phyloP scores from a whole-genome alignment of 1,139 yeast species.

The Pichia sp. region DNA sequence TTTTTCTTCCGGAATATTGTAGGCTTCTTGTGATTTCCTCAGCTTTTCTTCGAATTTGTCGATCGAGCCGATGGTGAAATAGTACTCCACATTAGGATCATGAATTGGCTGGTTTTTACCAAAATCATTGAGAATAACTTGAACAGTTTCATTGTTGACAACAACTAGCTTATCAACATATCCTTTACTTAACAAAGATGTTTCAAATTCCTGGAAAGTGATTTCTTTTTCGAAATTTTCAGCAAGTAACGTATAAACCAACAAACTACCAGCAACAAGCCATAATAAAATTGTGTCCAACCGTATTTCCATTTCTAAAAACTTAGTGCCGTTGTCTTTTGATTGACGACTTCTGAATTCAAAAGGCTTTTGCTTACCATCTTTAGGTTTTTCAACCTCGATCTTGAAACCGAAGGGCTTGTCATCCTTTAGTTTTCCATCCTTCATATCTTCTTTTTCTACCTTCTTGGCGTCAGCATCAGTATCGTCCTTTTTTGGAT shows the following conservation, averaged over 20 bases:
- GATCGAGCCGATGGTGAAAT: constrained; percentile 69
- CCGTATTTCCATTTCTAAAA: constrained; percentile 21
- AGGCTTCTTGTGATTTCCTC: constrained; percentile 55
- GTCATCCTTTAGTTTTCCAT: background rate
- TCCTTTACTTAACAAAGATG: constrained; percentile 58
- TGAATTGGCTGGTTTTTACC: constrained; percentile 36
- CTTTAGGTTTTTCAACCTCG: constrained; percentile 14
- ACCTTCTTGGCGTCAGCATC: constrained; percentile 2
- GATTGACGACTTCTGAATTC: constrained; percentile 19
- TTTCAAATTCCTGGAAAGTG: constrained; percentile 76
- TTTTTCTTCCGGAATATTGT: constrained; percentile 54
- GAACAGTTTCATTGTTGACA: constrained; percentile 58
- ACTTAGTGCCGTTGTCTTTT: constrained; percentile 14
- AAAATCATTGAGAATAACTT: constrained; percentile 61
- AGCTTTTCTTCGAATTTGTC: constrained; percentile 69
- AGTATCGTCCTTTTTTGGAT: constrained; percentile 13
- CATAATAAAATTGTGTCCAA: constrained; percentile 25
- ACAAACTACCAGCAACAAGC: constrained; percentile 21
- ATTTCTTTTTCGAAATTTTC: constrained; percentile 39
- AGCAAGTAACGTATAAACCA: constrained; percentile 19
- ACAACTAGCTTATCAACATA: constrained; percentile 65
- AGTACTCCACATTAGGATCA: constrained; percentile 41
- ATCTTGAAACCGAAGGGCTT: constrained; percentile 19
- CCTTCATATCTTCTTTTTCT: constrained; percentile 1
- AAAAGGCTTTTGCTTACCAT: constrained; percentile 15